A percentile compares a stretch with the other conserved stretches of the same genome.
These are phyloP conservation scores for Nepenthes alata DNA, from an alignment of 179 eudicot genomes.

Conservation along the genomic window DNA sequence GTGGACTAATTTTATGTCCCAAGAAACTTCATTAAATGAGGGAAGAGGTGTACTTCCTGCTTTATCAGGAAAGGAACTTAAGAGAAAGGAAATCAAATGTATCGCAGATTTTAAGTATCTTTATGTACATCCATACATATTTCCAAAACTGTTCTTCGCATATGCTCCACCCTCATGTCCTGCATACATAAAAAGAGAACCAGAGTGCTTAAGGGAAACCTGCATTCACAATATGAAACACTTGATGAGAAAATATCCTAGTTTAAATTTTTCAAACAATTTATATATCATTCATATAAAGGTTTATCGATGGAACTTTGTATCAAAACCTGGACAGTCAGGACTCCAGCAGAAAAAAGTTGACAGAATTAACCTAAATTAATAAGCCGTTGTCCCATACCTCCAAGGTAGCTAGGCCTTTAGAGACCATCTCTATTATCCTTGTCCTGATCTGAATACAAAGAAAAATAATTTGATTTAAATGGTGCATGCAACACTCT, in stretches of 20 bases:
- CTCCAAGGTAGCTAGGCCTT: constrained; percentile 81
- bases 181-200: constrained; percentile 99
- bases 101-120: neutral
- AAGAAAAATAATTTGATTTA: neutral
- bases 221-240: constrained; percentile 15
- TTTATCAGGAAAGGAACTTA: too few relatives aligned
- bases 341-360: neutral
- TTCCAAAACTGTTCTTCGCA: constrained; percentile 94
- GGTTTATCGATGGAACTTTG: neutral
- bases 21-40: too few relatives aligned
- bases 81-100: too few relatives aligned
- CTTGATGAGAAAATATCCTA: neutral
- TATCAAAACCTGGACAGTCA: neutral
- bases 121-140: constrained; percentile 33
- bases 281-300: neutral
- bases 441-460: constrained; percentile 57
- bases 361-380: neutral
- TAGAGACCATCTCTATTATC: constrained; percentile 89
- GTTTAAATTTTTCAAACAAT: neutral
- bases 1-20: too few relatives aligned
- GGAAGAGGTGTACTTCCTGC: too few relatives aligned
- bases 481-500: neutral
- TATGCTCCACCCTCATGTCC: constrained; percentile 97
- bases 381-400: constrained; percentile 20
- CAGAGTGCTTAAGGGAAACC: constrained; percentile 97